Percentiles rank a stretch among this genome's conserved stretches.
Evolutionary conservation across 2,329 filamentous ascomycete genomes (phyloP).

Genomic region (Pseudogymnoascus destructans): DNA sequence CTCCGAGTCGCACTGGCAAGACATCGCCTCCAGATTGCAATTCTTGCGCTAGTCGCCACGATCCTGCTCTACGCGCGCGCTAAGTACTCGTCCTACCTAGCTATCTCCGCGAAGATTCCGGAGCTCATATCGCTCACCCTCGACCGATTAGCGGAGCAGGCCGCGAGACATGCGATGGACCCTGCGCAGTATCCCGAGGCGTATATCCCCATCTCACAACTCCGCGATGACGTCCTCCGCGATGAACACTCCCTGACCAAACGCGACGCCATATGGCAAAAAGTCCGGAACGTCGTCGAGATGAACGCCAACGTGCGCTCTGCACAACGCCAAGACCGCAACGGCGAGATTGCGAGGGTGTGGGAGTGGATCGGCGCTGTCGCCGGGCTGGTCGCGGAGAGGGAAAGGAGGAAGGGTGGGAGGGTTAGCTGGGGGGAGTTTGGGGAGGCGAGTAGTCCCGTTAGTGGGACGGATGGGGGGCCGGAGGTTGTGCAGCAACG

Average conservation of each 20-base stretch:
- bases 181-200: slow-evolving; percentile 53
- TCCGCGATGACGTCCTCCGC: slow-evolving; percentile 81
- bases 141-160: slow-evolving; percentile 70
- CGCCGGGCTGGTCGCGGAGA: slow-evolving; percentile 24
- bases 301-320: slow-evolving; percentile 84
- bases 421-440: slow-evolving; percentile 29
- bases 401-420: slow-evolving; percentile 34
- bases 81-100: slow-evolving; percentile 47
- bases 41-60: slow-evolving; percentile 40
- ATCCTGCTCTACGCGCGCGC: slow-evolving; percentile 49
- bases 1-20: slow-evolving; percentile 68
- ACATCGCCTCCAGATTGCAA: slow-evolving; percentile 75
- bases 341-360: slow-evolving; percentile 50
- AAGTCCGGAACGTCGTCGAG: slow-evolving; percentile 75
- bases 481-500: slow-evolving; percentile 18
- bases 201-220: slow-evolving; percentile 75
- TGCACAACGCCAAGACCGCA: slow-evolving; percentile 52
- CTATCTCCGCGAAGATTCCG: slow-evolving; percentile 62
- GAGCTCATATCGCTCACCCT: slow-evolving; percentile 73
- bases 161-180: slow-evolving; percentile 58
- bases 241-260: slow-evolving; percentile 64
- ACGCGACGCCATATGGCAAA: slow-evolving; percentile 71
- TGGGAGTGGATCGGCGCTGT: slow-evolving; percentile 59
- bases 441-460: slow-evolving; percentile 19
- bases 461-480: slow-evolving; percentile 19